Conservation (phyloP, 2,329 filamentous ascomycete species). For the Talaromyces rugulosus region DNA sequence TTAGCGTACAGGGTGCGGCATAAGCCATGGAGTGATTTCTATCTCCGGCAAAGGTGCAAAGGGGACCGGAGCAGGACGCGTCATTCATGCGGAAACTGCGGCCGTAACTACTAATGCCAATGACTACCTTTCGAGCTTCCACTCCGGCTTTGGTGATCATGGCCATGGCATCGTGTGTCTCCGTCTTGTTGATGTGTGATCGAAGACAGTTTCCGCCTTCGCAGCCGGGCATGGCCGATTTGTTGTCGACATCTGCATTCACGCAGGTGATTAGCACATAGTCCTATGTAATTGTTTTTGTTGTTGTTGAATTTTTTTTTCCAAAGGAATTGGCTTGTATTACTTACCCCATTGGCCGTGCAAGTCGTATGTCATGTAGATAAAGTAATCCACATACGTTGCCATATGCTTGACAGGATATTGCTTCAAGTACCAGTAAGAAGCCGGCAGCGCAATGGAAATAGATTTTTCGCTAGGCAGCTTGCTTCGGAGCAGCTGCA, state of each 20-base stretch:
- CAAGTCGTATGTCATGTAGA: slow-evolving; percentile 40
- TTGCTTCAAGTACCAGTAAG: slow-evolving; percentile 30
- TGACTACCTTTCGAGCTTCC: slow-evolving; percentile 25
- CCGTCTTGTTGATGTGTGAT: slow-evolving; percentile 38
- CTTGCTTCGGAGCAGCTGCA: slow-evolving; percentile 20
- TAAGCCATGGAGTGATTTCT: background rate
- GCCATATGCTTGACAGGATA: slow-evolving; percentile 27
- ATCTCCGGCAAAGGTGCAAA: slow-evolving; percentile 29
- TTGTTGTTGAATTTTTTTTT: slow-evolving; percentile 16
- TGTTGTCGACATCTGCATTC: slow-evolving; percentile 18
- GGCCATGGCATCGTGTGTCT: slow-evolving; percentile 29
- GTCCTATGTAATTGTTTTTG: background rate
- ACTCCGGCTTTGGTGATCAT: slow-evolving; percentile 40
- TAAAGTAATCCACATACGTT: slow-evolving; percentile 27
- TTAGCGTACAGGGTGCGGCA: slow-evolving; percentile 34
- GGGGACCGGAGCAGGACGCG: slow-evolving; percentile 23
- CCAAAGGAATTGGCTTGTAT: background rate
- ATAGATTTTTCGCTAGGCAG: slow-evolving; percentile 22
- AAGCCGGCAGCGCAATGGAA: slow-evolving; percentile 15
- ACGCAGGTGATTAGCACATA: too few species aligned
- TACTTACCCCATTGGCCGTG: slow-evolving; percentile 15
- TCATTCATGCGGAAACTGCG: slow-evolving; percentile 23
- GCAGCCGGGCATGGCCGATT: slow-evolving; percentile 21
- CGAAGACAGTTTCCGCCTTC: slow-evolving; percentile 28
- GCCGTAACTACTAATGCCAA: slow-evolving; percentile 25